Evolutionary conservation across 495 filamentous ascomycete species (phyloP).

Genomic region (Annulohypoxylon maeteangense): DNA sequence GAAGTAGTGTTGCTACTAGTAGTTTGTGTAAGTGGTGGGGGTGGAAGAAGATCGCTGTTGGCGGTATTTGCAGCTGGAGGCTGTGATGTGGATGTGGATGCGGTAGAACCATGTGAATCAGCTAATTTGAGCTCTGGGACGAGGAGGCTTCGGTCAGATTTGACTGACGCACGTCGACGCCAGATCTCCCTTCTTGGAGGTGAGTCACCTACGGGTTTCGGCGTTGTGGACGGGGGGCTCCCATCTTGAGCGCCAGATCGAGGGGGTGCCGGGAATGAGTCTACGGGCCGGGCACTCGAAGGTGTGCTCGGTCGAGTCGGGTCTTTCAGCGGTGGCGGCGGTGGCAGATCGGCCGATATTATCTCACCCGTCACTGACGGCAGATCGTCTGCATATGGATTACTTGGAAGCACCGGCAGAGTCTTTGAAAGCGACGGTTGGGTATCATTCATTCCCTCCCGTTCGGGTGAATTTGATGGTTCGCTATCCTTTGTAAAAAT

Average conservation of each 20-base stretch:
- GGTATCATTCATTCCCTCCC: slow-evolving; percentile 34
- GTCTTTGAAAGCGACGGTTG: slow-evolving; percentile 27
- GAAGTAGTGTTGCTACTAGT: slow-evolving; percentile 22
- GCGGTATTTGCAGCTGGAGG: slow-evolving; percentile 4
- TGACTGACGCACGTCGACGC: slow-evolving; percentile 56
- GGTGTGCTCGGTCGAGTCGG: slow-evolving; percentile 36
- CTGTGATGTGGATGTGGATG: slow-evolving; percentile 43
- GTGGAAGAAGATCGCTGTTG: slow-evolving; percentile 26
- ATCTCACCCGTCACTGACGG: slow-evolving; percentile 14
- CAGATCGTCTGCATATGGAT: slow-evolving; percentile 35
- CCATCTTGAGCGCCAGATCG: slow-evolving; percentile 6
- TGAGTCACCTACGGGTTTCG: slow-evolving; percentile 35
- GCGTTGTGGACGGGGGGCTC: slow-evolving; percentile 13
- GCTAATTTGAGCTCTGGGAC: slow-evolving; percentile 58
- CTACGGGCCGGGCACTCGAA: slow-evolving; percentile 6
- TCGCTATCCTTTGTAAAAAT: slow-evolving; percentile 49
- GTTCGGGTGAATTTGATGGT: slow-evolving; percentile 49
- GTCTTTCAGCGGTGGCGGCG: slow-evolving; percentile 56
- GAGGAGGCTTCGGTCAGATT: slow-evolving; percentile 52
- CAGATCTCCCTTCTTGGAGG: slow-evolving; percentile 56
- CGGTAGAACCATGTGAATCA: slow-evolving; percentile 58
- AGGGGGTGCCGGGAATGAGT: slow-evolving; percentile 1
- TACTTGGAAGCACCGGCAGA: slow-evolving; percentile 32
- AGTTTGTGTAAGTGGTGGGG: slow-evolving; percentile 27
- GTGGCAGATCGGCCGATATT: slow-evolving; percentile 40